Conservation (phyloP, 2,329 filamentous ascomycete genomes). For the Stagonosporopsis tanaceti region DNA sequence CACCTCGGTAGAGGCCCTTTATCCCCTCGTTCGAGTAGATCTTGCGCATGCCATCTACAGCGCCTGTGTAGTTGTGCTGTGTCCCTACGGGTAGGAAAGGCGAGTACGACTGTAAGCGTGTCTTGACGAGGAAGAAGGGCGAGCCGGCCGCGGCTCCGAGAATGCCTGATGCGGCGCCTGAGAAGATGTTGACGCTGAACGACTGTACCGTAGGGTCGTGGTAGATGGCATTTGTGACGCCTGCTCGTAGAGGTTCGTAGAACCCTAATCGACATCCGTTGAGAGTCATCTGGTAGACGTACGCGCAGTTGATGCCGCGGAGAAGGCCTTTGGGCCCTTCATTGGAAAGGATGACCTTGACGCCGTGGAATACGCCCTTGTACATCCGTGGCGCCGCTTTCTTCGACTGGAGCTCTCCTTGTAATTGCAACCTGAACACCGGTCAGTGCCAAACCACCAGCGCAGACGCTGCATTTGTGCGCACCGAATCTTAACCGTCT, state of each 20-base stretch:
- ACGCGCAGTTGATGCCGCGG: constrained; percentile 89
- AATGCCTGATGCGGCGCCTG: constrained; percentile 86
- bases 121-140: constrained; percentile 98
- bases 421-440: constrained; percentile 79
- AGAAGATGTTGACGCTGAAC: constrained; percentile 90
- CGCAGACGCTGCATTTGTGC: constrained; percentile 31
- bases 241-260: constrained; percentile 90
- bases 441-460: constrained; percentile 26
- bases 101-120: constrained; percentile 90
- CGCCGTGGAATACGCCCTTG: constrained; percentile 88
- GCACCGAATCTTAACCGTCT: constrained; percentile 97
- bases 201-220: constrained; percentile 79
- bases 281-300: constrained; percentile 93
- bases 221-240: constrained; percentile 73
- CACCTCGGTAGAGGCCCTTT: constrained; percentile 84
- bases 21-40: constrained; percentile 83
- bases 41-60: constrained; percentile 79
- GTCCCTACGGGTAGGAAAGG: constrained; percentile 93
- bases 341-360: constrained; percentile 87
- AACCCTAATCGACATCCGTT: constrained; percentile 97
- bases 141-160: constrained; percentile 92
- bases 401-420: constrained; percentile 92
- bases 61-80: constrained; percentile 92
- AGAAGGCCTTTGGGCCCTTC: constrained; percentile 88
- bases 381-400: constrained; percentile 87